These are phyloP conservation scores for Tanacetum coccineum DNA, from an alignment of 129 eudicot genomes.

Conservation along the genomic window DNA sequence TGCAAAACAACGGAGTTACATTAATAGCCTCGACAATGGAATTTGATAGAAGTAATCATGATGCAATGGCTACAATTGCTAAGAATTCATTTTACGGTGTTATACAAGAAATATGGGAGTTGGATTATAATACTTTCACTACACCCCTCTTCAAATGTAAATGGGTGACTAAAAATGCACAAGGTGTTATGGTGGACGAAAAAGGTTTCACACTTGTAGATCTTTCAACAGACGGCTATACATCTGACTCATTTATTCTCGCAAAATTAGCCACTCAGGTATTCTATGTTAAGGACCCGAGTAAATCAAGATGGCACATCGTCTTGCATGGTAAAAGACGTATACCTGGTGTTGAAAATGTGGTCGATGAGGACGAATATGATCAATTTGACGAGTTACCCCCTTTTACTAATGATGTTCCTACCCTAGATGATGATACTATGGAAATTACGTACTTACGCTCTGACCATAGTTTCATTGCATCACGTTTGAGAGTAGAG, in stretches of 20 bases:
- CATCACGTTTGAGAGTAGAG: too few species aligned
- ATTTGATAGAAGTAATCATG: background rate
- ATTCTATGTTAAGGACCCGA: background rate
- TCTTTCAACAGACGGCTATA: background rate
- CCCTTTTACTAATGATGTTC: slow-evolving; percentile 11
- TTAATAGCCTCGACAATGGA: background rate
- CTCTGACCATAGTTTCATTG: background rate
- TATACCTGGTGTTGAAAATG: slow-evolving; percentile 12
- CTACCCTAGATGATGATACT: background rate
- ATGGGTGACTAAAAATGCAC: background rate
- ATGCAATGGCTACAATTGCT: background rate
- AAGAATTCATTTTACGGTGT: slow-evolving; percentile 2
- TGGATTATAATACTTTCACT: background rate
- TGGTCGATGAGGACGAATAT: slow-evolving; percentile 1
- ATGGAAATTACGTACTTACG: background rate
- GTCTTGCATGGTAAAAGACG: slow-evolving; percentile 12
- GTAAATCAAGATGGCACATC: slow-evolving; percentile 5
- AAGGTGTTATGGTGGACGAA: slow-evolving; percentile 1
- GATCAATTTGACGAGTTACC: slow-evolving; percentile 13
- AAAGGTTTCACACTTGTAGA: slow-evolving; percentile 1
- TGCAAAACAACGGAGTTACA: slow-evolving; percentile 7
- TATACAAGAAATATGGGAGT: background rate
- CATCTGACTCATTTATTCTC: slow-evolving; percentile 5
- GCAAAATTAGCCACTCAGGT: slow-evolving; percentile 6
- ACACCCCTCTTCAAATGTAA: slow-evolving; percentile 7